Conservation (phyloP, 2,329 filamentous ascomycete species). For the Arthrinium phaeospermum region DNA sequence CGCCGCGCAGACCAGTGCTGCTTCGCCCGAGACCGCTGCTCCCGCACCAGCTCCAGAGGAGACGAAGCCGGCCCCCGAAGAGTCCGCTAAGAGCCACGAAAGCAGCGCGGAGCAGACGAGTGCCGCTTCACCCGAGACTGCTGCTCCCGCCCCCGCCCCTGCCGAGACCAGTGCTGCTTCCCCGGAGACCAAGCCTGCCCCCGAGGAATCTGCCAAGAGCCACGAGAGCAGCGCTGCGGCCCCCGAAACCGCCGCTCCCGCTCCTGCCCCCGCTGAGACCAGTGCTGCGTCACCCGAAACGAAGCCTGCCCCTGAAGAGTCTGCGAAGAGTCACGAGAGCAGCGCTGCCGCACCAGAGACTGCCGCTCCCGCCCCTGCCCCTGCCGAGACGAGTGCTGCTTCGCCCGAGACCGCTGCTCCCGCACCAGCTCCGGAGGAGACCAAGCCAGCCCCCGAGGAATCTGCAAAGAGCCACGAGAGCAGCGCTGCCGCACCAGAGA, state of each 20-base stretch:
- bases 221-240: background rate
- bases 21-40: background rate
- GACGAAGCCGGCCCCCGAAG: background rate
- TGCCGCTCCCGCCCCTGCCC: background rate
- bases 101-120: background rate
- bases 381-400: background rate
- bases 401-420: no score
- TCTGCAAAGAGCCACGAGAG: background rate
- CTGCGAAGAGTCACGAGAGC: background rate
- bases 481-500: background rate
- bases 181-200: background rate
- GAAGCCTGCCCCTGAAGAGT: no score
- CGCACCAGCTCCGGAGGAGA: no score
- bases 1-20: background rate
- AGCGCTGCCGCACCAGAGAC: background rate
- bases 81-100: background rate
- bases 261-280: background rate
- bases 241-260: background rate
- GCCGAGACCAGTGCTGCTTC: background rate
- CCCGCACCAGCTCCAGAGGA: background rate
- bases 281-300: background rate
- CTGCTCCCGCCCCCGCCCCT: background rate
- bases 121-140: background rate
- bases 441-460: background rate
- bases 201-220: background rate